Base-by-base conservation (phyloP, 345 rosid genomes). In the Combretum micranthum region DNA sequence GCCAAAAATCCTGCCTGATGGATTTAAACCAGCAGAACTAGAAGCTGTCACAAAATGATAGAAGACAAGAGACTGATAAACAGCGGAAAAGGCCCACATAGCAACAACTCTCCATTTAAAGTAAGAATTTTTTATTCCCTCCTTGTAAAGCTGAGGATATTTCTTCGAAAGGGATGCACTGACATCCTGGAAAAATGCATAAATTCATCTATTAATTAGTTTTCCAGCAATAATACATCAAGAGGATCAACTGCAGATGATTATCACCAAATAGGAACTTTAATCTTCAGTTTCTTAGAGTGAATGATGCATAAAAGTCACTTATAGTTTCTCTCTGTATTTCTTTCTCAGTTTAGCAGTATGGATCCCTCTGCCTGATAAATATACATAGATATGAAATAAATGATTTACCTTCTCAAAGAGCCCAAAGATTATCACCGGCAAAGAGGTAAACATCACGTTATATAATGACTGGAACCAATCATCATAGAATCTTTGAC, bases 401-500 rank as follows among this genome's bases (percentile, higher is more conserved):
- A 68, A 53, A 52, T 18, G 46, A 20, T 66, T 64, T 79, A 90
- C 99, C 97, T 94, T 87, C 56, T 94, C 97, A 68, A 87, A 90
- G 70, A 94, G 95, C 67, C 99, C 99, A 50, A 90, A 84, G 56
- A 82, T 74, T 56, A 94, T 83, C 57, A 94, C 99, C 0, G 97
- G 99, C 64, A 94, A 79, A 53, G 96, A 92, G 13, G 95, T 90
- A 64, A 94, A 94, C 47, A 94, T 62, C 67, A 90, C 99, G 64
- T 94, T 94, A 70, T 69, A 90, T 63, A 87, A 74, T 23, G 99
- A 94, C 77, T 94, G 97, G 84, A 90, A 94, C 99, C 99, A 94
- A 83, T 94, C 99, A 59, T 94, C 97, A 49, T 94, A 94, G 70
- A 87, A 90, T 75, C 99, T 79, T 78, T 94, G 99, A 60, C 99